Evolutionary conservation across 2,329 filamentous ascomycete genomes (phyloP).

Genomic region (Ambrosiella cleistominuta): DNA sequence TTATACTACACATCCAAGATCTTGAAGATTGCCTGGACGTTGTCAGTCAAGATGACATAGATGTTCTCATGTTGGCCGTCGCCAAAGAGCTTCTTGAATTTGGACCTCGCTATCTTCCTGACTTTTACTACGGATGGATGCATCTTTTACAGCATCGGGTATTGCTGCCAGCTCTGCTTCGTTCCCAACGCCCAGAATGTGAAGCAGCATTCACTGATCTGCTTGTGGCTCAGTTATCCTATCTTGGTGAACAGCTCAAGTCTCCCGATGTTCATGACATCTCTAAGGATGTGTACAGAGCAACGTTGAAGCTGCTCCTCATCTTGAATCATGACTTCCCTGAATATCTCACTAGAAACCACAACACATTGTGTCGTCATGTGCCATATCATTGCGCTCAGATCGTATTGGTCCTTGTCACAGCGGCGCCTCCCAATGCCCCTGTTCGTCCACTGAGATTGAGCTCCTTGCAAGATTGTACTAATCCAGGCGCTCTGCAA

Average conservation of each 20-base stretch:
- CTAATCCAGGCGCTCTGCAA: conserved; percentile 51
- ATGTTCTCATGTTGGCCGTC: conserved; percentile 18
- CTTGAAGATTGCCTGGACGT: conserved; percentile 19
- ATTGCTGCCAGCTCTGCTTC: conserved; percentile 64
- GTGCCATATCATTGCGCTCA: conserved; percentile 75
- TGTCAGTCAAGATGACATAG: not conserved
- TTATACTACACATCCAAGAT: conserved; percentile 54
- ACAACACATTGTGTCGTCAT: conserved; percentile 61
- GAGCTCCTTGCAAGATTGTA: conserved; percentile 33
- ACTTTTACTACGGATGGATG: conserved; percentile 75
- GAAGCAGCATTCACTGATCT: conserved; percentile 61
- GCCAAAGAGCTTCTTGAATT: conserved; percentile 48
- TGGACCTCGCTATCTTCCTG: conserved; percentile 59
- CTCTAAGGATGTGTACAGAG: conserved; percentile 70
- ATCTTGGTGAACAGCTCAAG: conserved; percentile 66
- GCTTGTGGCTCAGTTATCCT: conserved; percentile 52
- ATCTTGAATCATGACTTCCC: conserved; percentile 88
- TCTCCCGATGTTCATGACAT: conserved; percentile 48
- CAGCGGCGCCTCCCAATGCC: conserved; percentile 58
- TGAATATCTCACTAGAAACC: conserved; percentile 78
- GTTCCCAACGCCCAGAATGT: conserved; percentile 27
- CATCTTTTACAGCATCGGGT: conserved; percentile 66
- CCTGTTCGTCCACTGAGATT: not conserved
- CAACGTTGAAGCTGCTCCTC: conserved; percentile 63
- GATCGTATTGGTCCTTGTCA: conserved; percentile 72